A percentile compares a stretch with the other conserved stretches of the same genome.
Conservation (phyloP, 163 green algal genomes). For the Chlamydomonas reinhardtii region DNA sequence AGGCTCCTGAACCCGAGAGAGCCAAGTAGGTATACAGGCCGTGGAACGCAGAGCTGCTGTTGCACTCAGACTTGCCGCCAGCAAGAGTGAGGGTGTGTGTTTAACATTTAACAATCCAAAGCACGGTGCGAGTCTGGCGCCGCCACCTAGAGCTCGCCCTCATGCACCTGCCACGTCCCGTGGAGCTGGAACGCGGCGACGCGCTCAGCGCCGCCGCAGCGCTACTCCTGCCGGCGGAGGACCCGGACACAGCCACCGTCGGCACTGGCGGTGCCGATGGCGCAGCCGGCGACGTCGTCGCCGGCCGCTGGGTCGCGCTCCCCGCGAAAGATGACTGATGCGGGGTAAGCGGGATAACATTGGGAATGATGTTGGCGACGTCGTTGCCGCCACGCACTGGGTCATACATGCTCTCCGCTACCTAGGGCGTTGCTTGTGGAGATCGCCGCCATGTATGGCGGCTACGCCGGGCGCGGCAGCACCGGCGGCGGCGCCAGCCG, state of each 20-base stretch:
- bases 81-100: too few species aligned
- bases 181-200: constrained; percentile 20
- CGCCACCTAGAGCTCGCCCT: not conserved
- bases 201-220: not conserved
- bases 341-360: too few species aligned
- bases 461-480: not conserved
- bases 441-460: constrained; percentile 11
- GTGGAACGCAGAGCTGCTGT: too few species aligned
- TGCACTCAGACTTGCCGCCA: too few species aligned
- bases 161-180: not conserved
- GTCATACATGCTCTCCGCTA: constrained; percentile 57
- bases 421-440: constrained; percentile 58
- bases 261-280: not conserved
- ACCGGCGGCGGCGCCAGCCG: not conserved
- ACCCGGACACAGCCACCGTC: constrained; percentile 20
- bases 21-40: too few species aligned
- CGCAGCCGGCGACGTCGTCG: not conserved
- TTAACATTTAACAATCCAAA: too few species aligned
- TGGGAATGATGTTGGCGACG: too few species aligned
- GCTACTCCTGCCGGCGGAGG: not conserved
- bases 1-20: too few species aligned
- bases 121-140: too few species aligned
- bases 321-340: too few species aligned
- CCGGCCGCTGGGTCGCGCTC: constrained; percentile 42
- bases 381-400: too few species aligned